These are phyloP conservation scores for Brasilioporus rufonigricans DNA, from an alignment of 768 basidiomycete species.

Conservation along the genomic window DNA sequence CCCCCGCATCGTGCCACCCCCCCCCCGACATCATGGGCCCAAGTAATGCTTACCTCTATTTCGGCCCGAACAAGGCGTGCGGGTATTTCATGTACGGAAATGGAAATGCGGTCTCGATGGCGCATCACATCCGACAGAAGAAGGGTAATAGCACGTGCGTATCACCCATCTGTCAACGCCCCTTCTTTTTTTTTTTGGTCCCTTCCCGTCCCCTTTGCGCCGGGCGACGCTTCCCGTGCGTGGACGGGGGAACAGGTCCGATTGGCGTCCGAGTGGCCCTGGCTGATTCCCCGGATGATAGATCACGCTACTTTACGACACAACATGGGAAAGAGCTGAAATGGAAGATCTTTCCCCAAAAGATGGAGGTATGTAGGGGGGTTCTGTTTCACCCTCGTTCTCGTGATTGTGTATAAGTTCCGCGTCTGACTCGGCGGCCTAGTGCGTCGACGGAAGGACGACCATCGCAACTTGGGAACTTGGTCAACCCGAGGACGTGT, in stretches of 20 bases:
- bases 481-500: constrained; percentile 52
- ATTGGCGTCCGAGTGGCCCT: no score
- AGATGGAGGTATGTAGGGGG: constrained; percentile 59
- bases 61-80: constrained; percentile 59
- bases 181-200: neutral
- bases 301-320: constrained; percentile 73
- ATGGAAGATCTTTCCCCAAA: constrained; percentile 62
- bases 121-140: constrained; percentile 53
- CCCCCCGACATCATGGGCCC: no score
- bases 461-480: constrained; percentile 69
- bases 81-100: constrained; percentile 74
- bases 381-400: neutral
- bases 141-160: constrained; percentile 62
- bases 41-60: constrained; percentile 71
- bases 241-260: no score
- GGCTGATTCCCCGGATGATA: constrained; percentile 29
- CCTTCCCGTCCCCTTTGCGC: no score
- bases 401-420: neutral
- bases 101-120: constrained; percentile 56
- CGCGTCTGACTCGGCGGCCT: neutral
- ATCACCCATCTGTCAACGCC: no score
- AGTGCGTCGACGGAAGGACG: constrained; percentile 67
- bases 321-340: constrained; percentile 71
- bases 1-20: no score
- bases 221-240: no score